These are phyloP conservation scores for Scedosporium dehoogii DNA, from an alignment of 2,329 filamentous ascomycete species.

Conservation along the genomic window DNA sequence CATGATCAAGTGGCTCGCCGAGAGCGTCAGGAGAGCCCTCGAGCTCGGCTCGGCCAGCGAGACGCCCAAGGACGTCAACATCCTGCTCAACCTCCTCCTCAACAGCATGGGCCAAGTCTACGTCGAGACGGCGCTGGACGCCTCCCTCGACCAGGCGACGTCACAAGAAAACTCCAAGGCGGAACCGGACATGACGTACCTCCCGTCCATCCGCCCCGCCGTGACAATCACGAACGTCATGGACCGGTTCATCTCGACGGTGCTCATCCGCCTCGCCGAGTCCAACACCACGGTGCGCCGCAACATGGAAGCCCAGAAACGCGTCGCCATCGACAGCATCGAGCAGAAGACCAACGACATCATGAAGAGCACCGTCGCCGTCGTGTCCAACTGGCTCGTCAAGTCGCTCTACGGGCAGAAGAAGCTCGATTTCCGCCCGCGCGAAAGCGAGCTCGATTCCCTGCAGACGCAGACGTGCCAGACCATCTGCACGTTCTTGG, in stretches of 20 bases:
- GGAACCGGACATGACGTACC: conserved; percentile 80
- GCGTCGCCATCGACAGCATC: conserved; percentile 61
- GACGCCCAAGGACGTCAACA: conserved; percentile 86
- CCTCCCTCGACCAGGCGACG: conserved; percentile 62
- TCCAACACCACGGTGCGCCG: conserved; percentile 83
- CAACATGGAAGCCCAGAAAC: conserved; percentile 78
- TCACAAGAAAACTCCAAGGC: conserved; percentile 69
- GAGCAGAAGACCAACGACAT: conserved; percentile 70
- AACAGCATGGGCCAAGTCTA: conserved; percentile 81
- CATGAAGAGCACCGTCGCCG: conserved; percentile 49
- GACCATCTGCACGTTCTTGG: conserved; percentile 70
- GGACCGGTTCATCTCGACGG: conserved; percentile 81
- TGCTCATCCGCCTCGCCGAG: conserved; percentile 81
- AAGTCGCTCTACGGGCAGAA: conserved; percentile 68
- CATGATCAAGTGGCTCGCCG: conserved; percentile 96
- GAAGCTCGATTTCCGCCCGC: conserved; percentile 84
- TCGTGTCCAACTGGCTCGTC: conserved; percentile 64
- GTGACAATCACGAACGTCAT: conserved; percentile 89
- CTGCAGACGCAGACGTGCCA: conserved; percentile 82
- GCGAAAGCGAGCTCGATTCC: conserved; percentile 62
- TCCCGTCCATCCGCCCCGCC: conserved; percentile 67
- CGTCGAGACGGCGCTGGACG: conserved; percentile 56
- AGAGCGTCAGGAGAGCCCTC: conserved; percentile 82
- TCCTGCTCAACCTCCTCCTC: conserved; percentile 73
- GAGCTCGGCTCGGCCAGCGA: conserved; percentile 83